Conservation (phyloP, 352 stramenopile species). For the Globisporangium camurandrum region DNA sequence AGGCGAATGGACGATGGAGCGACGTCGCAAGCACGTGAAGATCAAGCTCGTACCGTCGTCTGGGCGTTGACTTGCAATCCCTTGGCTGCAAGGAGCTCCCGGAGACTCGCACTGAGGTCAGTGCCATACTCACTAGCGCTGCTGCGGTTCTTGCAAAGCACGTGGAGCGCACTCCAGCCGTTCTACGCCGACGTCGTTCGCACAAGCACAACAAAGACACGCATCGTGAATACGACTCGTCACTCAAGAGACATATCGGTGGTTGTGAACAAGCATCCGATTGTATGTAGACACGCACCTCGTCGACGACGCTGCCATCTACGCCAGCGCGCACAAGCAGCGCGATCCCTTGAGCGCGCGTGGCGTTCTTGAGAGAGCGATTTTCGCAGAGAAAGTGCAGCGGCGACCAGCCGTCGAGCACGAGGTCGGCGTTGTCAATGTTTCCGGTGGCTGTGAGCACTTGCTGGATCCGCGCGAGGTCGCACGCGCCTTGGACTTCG, state of each 20-base stretch:
- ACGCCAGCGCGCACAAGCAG: slow-evolving; percentile 31
- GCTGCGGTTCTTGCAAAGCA: slow-evolving; percentile 61
- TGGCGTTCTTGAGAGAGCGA: slow-evolving; percentile 26
- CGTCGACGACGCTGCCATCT: slow-evolving; percentile 50
- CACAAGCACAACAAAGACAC: no score
- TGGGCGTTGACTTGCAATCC: slow-evolving; percentile 28
- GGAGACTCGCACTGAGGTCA: slow-evolving; percentile 31
- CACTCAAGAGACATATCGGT: no score
- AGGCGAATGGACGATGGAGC: not conserved
- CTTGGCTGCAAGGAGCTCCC: slow-evolving; percentile 30
- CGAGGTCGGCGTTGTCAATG: not conserved
- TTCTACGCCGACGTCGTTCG: slow-evolving; percentile 19
- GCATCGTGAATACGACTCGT: no score
- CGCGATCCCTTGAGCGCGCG: slow-evolving; percentile 29
- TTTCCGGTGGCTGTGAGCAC: slow-evolving; percentile 15
- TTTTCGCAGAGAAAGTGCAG: slow-evolving; percentile 76
- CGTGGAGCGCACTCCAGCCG: slow-evolving; percentile 55
- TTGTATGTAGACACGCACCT: slow-evolving; percentile 31
- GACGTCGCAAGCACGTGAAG: no score
- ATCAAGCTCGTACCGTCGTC: no score
- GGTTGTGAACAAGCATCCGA: not conserved
- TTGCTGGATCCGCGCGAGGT: slow-evolving; percentile 27
- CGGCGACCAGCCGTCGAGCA: slow-evolving; percentile 70
- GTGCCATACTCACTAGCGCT: slow-evolving; percentile 13
- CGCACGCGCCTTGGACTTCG: slow-evolving; percentile 56